These are phyloP conservation scores for Simmondsia chinensis DNA, from an alignment of 148 eudicot species.

Conservation along the genomic window DNA sequence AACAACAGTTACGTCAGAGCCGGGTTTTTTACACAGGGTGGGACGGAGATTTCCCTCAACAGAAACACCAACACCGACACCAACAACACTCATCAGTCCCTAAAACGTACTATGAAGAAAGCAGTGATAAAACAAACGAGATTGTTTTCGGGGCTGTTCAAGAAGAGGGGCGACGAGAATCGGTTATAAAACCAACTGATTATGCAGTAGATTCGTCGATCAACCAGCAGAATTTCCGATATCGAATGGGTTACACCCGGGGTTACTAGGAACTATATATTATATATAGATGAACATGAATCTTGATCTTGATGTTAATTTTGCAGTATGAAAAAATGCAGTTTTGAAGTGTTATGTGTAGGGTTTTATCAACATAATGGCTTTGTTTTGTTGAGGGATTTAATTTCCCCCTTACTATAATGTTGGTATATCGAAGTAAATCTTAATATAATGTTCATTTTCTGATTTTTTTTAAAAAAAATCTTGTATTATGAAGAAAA, in stretches of 20 bases:
- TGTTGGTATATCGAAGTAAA: slow-evolving; percentile 13
- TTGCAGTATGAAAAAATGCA: slow-evolving; percentile 26
- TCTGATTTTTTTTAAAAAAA: slow-evolving; percentile 1
- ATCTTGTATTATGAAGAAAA: too few relatives aligned
- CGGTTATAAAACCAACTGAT: slow-evolving; percentile 60
- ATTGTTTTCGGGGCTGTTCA: slow-evolving; percentile 90
- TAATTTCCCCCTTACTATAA: slow-evolving; percentile 1
- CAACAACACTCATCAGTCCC: slow-evolving; percentile 50
- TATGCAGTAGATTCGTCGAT: slow-evolving; percentile 31
- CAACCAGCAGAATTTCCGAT: slow-evolving; percentile 21
- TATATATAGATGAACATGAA: too few relatives aligned
- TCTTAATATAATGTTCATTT: slow-evolving; percentile 5
- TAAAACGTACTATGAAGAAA: slow-evolving; percentile 83
- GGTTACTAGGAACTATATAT: too few relatives aligned
- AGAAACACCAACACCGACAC: slow-evolving; percentile 50
- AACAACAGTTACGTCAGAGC: slow-evolving; percentile 63
- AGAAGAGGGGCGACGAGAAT: slow-evolving; percentile 38
- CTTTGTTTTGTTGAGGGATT: slow-evolving; percentile 3
- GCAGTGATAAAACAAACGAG: slow-evolving; percentile 57
- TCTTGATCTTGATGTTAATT: too few relatives aligned
- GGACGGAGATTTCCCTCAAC: slow-evolving; percentile 51
- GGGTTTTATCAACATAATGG: slow-evolving; percentile 7
- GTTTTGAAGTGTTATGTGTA: slow-evolving; percentile 1
- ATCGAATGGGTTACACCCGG: slow-evolving; percentile 22
- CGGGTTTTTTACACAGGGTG: slow-evolving; percentile 53